Conservation (phyloP, 2,329 filamentous ascomycete genomes). For the Myriosclerotinia duriaeana region DNA sequence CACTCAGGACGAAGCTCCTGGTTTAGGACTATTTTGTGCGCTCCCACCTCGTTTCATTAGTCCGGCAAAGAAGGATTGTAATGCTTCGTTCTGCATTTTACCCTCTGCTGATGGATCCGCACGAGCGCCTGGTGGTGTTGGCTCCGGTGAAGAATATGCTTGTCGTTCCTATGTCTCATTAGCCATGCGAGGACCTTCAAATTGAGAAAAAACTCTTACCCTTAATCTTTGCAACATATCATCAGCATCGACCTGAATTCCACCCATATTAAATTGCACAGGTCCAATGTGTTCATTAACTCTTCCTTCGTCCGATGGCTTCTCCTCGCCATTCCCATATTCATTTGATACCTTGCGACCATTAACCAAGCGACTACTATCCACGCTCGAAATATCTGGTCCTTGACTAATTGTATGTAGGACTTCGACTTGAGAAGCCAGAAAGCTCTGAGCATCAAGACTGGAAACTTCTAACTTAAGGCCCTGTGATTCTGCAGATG, state of each 20-base stretch:
- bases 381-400: constrained; percentile 49
- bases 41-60: constrained; percentile 53
- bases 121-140: constrained; percentile 35
- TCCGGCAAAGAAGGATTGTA: constrained; percentile 60
- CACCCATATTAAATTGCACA: constrained; percentile 97
- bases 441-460: constrained; percentile 75
- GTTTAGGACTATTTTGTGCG: constrained; percentile 38
- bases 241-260: constrained; percentile 92
- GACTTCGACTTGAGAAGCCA: constrained; percentile 70
- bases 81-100: constrained; percentile 57
- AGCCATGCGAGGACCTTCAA: not conserved
- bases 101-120: constrained; percentile 40
- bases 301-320: constrained; percentile 33
- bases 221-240: constrained; percentile 87
- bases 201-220: constrained; percentile 50
- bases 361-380: constrained; percentile 32
- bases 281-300: constrained; percentile 77
- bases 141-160: constrained; percentile 39
- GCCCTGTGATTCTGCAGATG: constrained; percentile 47
- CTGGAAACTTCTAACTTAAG: constrained; percentile 56
- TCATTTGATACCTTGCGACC: constrained; percentile 31
- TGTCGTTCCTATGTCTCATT: constrained; percentile 39
- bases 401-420: constrained; percentile 64
- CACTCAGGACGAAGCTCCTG: constrained; percentile 30
- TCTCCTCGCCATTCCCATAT: constrained; percentile 32